Evolutionary conservation across 148 eudicot species (phyloP), one percentile per base, ranked within the genome.

Genomic region (Amaranthus hypochondriacus): DNA sequence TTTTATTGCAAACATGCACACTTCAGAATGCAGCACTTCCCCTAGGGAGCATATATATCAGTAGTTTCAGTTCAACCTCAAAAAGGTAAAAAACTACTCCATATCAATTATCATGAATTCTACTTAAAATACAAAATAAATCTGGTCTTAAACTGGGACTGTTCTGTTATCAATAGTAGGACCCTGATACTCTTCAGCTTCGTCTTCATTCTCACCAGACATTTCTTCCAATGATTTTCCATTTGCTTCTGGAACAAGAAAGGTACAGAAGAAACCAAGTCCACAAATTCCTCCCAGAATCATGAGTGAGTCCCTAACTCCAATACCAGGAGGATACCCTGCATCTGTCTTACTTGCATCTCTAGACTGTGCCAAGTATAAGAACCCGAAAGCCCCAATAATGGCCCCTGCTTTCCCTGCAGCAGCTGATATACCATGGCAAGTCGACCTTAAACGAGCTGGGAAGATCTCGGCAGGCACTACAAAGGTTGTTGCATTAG

Each of bases 401-500:
- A 90, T 93, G 0, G 98, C 98, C 3, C 98, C 98, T 0, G 93
- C 92, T 59, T 90, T 93, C 4, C 98, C 98, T 3, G 98, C 81
- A 4, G 96, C 96, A 0, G 98, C 84, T 0, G 98, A 93, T 51
- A 93, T 89, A 2, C 98, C 98, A 56, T 93, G 98, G 65, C 98
- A 93, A 0, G 98, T 93, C 4, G 98, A 93, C 70, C 98, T 83
- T 7, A 93, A 73, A 66, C 96, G 79, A 0, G 98, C 96, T 0
- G 98, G 98, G 73, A 92, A 92, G 56, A 92, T 90, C 88, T 92
- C 98, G 0, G 96, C 98, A 0, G 98, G 98, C 10, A 93, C 90
- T 0, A 93, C 82, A 12, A 93, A 93, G 0, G 98, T 93, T 7
- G 96, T 93, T 1, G 98, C 92, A 44, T 93, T 93, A 0, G 98